Evolutionary conservation across 345 rosid species (phyloP).

Genomic region (Boechera stricta): DNA sequence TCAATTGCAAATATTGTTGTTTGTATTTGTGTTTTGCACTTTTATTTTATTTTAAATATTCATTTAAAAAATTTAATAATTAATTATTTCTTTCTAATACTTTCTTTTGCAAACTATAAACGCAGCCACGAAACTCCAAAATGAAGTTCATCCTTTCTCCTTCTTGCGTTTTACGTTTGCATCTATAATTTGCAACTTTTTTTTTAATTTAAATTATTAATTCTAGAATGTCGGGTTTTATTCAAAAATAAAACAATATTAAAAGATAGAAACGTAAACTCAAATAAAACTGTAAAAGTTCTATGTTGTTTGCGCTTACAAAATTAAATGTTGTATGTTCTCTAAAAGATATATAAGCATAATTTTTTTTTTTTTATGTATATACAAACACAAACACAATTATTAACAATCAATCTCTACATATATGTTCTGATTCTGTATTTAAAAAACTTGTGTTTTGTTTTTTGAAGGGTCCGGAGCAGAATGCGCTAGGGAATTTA

Average conservation of each 20-base stretch:
- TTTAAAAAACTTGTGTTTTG: background rate
- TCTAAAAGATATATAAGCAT: background rate
- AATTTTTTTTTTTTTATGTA: background rate
- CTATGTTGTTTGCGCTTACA: background rate
- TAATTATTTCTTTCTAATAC: background rate
- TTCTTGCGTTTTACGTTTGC: background rate
- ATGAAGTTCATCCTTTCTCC: background rate
- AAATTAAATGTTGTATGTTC: background rate
- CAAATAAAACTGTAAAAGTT: background rate
- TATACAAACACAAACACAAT: background rate
- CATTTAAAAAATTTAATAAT: no score
- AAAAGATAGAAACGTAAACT: background rate
- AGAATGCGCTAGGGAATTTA: conserved; percentile 85
- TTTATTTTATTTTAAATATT: no score
- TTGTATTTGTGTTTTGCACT: no score
- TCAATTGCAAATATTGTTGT: no score
- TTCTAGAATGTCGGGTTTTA: background rate
- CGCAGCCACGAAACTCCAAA: background rate
- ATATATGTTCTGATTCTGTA: conserved; percentile 3
- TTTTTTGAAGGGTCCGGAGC: conserved; percentile 92
- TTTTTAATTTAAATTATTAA: background rate
- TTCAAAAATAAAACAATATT: background rate
- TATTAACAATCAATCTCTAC: background rate
- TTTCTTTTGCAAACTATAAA: background rate
- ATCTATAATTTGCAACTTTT: background rate